Base-by-base conservation (phyloP, 1,139 yeast genomes). In the Candida sp. region DNA sequence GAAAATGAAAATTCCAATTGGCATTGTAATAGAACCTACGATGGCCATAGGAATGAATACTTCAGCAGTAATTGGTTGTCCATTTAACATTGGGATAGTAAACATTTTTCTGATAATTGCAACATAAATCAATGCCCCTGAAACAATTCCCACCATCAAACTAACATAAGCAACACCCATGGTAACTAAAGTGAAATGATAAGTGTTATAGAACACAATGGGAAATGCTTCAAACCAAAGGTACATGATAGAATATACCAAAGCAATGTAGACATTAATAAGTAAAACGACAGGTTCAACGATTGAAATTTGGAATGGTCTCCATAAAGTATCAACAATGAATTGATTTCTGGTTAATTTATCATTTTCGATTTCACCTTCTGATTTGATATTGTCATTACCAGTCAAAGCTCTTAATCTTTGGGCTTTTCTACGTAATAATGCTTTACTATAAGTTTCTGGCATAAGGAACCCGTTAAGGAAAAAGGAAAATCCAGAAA, bases 141-240 rank as follows among this genome's bases (percentile, higher is more conserved):
- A 37, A 7, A 48, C 30, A 36, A 72, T 64, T 33, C 85, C 85
- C 32, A 75, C 63, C 47, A 71, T 56, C 40, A 78, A 62, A 22
- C 75, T 60, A 29, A 74, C 36, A 54, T 70, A 81, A 3, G 79
- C 59, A 4, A 68, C 62, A 22, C 85, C 86, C 55, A 65, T 55
- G 42, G 75, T 75, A 15, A 81, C 65, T 36, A 67, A 51, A n/a
- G 79, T 73, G 58, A 82, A 81, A 40, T 67, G 56, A 50, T 76
- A 67, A 32, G 67, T 55, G 4, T 66, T 75, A 7, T 51, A 44
- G 49, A 75, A 81, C 1, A 79, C 80, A 41, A 81, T 68, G 6
- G 87, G 87, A 58, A 78, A 76, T 1, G 81, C 82, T 57, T 82
- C 87, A 52, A 82, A 79, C 70, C 77, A 81, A 40, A 81, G 63